Conservation (phyloP, 2,329 filamentous ascomycete species). For the Cercospora berteroae region DNA sequence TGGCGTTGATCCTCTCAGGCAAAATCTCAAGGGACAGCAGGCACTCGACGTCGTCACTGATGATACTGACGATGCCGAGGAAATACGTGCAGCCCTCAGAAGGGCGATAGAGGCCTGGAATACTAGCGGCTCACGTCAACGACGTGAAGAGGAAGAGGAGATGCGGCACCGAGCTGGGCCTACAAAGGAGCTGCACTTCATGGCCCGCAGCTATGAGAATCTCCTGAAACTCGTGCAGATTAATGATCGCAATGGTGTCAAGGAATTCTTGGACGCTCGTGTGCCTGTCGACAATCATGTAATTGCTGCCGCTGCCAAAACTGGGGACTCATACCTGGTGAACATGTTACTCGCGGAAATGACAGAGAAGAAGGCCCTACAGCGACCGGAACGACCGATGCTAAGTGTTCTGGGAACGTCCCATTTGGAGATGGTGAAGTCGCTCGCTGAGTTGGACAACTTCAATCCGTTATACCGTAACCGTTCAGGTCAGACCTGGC, state of each 20-base stretch:
- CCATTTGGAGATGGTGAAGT: slow-evolving; percentile 77
- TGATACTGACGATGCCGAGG: slow-evolving; percentile 75
- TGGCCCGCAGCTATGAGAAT: slow-evolving; percentile 51
- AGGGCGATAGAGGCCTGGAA: slow-evolving; percentile 48
- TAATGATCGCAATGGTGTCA: slow-evolving; percentile 50
- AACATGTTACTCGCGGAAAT: slow-evolving; percentile 61
- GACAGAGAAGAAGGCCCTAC: slow-evolving; percentile 58
- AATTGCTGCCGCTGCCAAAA: slow-evolving; percentile 85
- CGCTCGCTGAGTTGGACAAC: slow-evolving; percentile 42
- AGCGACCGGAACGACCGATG: slow-evolving; percentile 85
- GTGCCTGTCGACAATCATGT: slow-evolving; percentile 68
- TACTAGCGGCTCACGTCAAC: slow-evolving; percentile 43
- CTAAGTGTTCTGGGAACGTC: slow-evolving; percentile 87
- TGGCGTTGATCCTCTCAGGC: slow-evolving; percentile 85
- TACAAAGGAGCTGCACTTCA: slow-evolving; percentile 47
- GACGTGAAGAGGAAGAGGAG: slow-evolving; percentile 54
- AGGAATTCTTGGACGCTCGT: slow-evolving; percentile 47
- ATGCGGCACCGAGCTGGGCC: slow-evolving; percentile 40
- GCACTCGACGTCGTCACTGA: slow-evolving; percentile 79
- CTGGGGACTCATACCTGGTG: slow-evolving; percentile 84
- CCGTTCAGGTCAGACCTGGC: slow-evolving; percentile 76
- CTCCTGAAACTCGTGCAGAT: slow-evolving; percentile 49
- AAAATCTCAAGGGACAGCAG: slow-evolving; percentile 89
- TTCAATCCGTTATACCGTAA: slow-evolving; percentile 79
- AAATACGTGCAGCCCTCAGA: slow-evolving; percentile 54